A percentile compares a stretch with the other conserved stretches of the same genome.
phyloP scores from a whole-genome alignment of 176 grass and related monocot species.

The Poa pratensis region DNA sequence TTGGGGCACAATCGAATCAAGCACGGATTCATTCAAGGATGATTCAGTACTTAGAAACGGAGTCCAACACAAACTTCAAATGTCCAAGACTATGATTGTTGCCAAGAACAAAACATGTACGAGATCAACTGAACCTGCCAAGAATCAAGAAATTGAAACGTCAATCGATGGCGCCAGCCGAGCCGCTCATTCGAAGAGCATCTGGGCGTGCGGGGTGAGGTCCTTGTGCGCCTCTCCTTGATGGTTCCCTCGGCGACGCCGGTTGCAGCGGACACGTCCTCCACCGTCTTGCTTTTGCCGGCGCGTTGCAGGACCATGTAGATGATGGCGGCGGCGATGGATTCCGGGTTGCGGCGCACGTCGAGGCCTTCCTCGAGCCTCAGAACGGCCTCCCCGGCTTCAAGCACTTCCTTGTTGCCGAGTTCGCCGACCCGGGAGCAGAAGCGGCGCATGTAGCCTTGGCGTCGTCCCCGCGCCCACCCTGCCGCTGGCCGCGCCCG shows the following conservation, averaged over 20 bases:
- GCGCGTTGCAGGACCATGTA: constrained; percentile 53
- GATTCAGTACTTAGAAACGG: neutral
- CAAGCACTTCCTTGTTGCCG: constrained; percentile 45
- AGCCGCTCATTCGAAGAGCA: constrained; percentile 41
- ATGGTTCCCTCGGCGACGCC: constrained; percentile 59
- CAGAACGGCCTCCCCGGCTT: constrained; percentile 41
- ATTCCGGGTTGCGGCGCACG: constrained; percentile 57
- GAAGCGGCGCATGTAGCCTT: constrained; percentile 55
- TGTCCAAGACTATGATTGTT: constrained; percentile 9
- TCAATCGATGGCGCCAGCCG: too few species aligned
- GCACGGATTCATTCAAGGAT: constrained; percentile 39
- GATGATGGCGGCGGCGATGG: constrained; percentile 54
- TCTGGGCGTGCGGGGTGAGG: constrained; percentile 26
- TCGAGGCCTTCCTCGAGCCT: constrained; percentile 44
- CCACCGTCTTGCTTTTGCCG: constrained; percentile 19
- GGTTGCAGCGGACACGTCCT: constrained; percentile 51
- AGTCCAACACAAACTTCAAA: neutral
- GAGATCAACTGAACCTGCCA: constrained; percentile 3
- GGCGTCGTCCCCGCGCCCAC: too few species aligned
- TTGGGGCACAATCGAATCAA: constrained; percentile 36
- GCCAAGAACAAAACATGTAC: constrained; percentile 17
- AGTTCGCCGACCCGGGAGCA: constrained; percentile 43
- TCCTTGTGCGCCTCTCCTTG: constrained; percentile 53
- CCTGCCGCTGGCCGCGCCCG: too few species aligned
- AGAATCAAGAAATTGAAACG: neutral